Conservation (phyloP, 257 asterid species). For the Salvia hispanica region DNA sequence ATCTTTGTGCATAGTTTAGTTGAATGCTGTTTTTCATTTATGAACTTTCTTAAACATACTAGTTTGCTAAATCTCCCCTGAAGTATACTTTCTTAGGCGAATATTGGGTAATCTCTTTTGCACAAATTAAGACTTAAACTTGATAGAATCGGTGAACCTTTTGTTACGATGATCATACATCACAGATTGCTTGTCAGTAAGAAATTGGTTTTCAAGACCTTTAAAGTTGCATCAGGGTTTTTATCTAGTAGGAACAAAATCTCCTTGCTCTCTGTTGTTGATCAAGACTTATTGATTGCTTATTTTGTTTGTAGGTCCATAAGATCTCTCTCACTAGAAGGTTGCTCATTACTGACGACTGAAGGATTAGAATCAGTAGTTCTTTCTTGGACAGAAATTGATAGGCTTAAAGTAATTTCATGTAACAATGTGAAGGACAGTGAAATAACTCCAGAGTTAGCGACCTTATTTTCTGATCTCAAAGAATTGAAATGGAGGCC, state of each 20-base stretch:
- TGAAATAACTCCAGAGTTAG: constrained; percentile 76
- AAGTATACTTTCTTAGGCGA: not conserved
- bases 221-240: not conserved
- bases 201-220: not conserved
- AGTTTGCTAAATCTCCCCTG: not conserved
- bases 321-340: constrained; percentile 70
- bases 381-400: constrained; percentile 71
- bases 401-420: constrained; percentile 69
- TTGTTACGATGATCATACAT: not conserved
- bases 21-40: not conserved
- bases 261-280: not conserved
- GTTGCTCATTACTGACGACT: constrained; percentile 80
- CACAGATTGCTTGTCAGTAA: not conserved
- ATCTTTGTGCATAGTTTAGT: not conserved
- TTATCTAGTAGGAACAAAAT: not conserved
- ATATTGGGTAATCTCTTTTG: constrained; percentile 5
- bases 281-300: not conserved
- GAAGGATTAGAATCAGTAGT: constrained; percentile 73
- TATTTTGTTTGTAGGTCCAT: constrained; percentile 52
- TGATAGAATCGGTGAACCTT: not conserved
- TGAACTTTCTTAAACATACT: not conserved
- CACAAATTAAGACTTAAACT: not conserved
- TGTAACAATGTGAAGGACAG: constrained; percentile 77
- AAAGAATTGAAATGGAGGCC: constrained; percentile 91
- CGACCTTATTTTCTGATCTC: constrained; percentile 66